phyloP scores from a whole-genome alignment of 148 eudicot species.

The Salicornia ramosissima region DNA sequence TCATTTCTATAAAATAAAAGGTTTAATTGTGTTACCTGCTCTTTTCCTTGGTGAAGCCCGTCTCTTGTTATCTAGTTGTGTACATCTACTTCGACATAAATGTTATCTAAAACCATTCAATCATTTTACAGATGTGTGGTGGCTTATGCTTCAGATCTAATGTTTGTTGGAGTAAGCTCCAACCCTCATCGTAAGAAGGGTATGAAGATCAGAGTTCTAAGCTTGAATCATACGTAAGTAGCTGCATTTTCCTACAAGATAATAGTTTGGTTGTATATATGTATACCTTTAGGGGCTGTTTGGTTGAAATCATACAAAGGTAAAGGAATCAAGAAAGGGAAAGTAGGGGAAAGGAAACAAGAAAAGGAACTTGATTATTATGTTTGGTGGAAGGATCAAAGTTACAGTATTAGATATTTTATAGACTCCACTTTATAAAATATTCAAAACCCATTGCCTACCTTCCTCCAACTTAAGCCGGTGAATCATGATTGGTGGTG shows the following conservation, averaged over 20 bases:
- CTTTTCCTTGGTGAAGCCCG: no score
- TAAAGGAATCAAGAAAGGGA: no score
- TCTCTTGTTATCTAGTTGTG: neutral
- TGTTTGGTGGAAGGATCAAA: no score
- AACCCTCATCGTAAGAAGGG: slow-evolving; percentile 81
- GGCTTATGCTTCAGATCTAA: slow-evolving; percentile 83
- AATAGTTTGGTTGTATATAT: neutral
- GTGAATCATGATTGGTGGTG: no score
- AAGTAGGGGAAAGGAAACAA: no score
- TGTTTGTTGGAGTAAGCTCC: slow-evolving; percentile 66
- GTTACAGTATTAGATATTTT: no score
- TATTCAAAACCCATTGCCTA: no score
- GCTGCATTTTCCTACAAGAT: neutral
- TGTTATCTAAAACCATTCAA: neutral
- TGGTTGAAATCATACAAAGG: no score
- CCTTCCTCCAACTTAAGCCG: no score
- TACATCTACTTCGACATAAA: neutral
- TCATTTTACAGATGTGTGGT: slow-evolving; percentile 71
- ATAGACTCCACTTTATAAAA: no score
- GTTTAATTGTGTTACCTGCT: neutral
- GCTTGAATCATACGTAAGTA: slow-evolving; percentile 93
- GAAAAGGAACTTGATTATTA: no score
- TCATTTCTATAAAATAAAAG: no score
- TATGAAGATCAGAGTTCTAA: slow-evolving; percentile 52
- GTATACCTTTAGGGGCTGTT: neutral